These are phyloP conservation scores for Seiridium cupressi DNA, from an alignment of 2,329 filamentous ascomycete genomes.

Conservation along the genomic window DNA sequence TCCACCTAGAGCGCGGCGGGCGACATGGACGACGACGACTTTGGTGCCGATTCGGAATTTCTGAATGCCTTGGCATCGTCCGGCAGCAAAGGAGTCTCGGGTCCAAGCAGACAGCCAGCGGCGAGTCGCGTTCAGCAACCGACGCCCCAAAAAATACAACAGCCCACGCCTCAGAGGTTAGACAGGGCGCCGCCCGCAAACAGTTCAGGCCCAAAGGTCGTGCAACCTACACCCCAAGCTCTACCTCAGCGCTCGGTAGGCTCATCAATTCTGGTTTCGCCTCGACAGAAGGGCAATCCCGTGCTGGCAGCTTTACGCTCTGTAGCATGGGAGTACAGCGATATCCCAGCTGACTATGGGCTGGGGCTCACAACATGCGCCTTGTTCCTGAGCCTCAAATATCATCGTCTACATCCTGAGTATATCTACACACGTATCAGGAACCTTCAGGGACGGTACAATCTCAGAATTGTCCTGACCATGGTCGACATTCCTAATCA, in stretches of 20 bases:
- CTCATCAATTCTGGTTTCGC: conserved; percentile 84
- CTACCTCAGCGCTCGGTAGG: conserved; percentile 64
- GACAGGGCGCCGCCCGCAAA: conserved; percentile 46
- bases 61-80: conserved; percentile 31
- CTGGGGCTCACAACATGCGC: conserved; percentile 85
- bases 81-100: conserved; percentile 16
- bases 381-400: conserved; percentile 91
- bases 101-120: conserved; percentile 15
- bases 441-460: conserved; percentile 80
- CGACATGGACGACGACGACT: conserved; percentile 41
- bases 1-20: too few relatives aligned
- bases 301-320: conserved; percentile 80
- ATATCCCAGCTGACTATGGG: conserved; percentile 93
- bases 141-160: conserved; percentile 40
- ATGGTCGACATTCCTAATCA: conserved; percentile 97
- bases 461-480: conserved; percentile 78
- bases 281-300: conserved; percentile 92
- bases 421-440: conserved; percentile 96
- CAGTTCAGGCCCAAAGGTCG: conserved; percentile 53
- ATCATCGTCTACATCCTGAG: conserved; percentile 94
- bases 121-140: conserved; percentile 34
- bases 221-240: conserved; percentile 88
- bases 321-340: conserved; percentile 92
- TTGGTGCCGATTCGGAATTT: conserved; percentile 43
- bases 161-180: conserved; percentile 34